phyloP scores from a whole-genome alignment of 2,329 filamentous ascomycete genomes.

The Talaromyces piceae region DNA sequence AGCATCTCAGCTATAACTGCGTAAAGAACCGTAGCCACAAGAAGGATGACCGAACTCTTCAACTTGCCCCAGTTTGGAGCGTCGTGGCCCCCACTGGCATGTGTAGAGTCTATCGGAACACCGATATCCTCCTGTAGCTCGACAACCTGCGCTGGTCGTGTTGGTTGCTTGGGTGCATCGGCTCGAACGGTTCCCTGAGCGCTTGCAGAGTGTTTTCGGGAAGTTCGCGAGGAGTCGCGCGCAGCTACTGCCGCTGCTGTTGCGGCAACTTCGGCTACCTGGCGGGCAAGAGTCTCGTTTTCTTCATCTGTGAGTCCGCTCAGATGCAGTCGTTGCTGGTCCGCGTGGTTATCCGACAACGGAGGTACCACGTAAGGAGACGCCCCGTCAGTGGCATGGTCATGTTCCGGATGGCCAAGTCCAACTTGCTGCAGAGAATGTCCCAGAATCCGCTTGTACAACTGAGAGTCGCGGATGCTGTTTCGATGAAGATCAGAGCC shows the following conservation, averaged over 20 bases:
- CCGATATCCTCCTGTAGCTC: constrained; percentile 44
- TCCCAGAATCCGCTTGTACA: constrained; percentile 89
- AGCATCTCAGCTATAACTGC: constrained; percentile 96
- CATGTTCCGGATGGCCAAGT: constrained; percentile 37
- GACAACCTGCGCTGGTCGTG: constrained; percentile 27
- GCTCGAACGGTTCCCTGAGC: constrained; percentile 24
- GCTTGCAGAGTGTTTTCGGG: constrained; percentile 43
- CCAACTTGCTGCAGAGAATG: constrained; percentile 84
- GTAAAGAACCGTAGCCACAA: constrained; percentile 83
- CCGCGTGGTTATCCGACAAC: constrained; percentile 46
- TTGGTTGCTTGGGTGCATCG: constrained; percentile 29
- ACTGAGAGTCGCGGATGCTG: constrained; percentile 76
- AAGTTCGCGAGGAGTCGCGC: constrained; percentile 58
- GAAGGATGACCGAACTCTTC: constrained; percentile 83
- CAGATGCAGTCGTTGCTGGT: constrained; percentile 18
- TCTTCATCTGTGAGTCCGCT: constrained; percentile 74
- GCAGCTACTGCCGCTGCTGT: constrained; percentile 83
- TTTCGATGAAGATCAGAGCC: constrained; percentile 40
- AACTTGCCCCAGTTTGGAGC: constrained; percentile 95
- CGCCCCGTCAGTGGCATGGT: constrained; percentile 17
- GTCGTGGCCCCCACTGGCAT: constrained; percentile 69
- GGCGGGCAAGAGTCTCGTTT: constrained; percentile 70
- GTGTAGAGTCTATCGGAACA: constrained; percentile 32
- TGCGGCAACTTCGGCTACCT: constrained; percentile 89
- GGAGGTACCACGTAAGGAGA: constrained; percentile 72